Percentiles rank a stretch among this genome's conserved stretches.
These are phyloP conservation scores for Solanum virginianum DNA, from an alignment of 257 asterid genomes.

Conservation along the genomic window DNA sequence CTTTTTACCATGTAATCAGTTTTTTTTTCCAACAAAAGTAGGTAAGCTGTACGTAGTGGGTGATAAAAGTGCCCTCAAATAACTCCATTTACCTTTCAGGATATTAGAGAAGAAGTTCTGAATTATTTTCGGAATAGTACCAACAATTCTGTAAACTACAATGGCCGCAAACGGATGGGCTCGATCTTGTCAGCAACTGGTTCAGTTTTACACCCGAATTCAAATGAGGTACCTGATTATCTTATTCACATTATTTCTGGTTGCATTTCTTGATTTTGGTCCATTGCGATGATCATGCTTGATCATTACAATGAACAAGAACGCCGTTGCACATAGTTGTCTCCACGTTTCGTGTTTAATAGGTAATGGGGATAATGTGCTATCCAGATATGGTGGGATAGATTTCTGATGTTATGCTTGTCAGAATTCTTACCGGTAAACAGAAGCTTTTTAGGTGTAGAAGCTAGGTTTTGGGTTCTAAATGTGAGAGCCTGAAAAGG, in stretches of 20 bases:
- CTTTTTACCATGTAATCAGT: background rate
- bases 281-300: no score
- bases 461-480: background rate
- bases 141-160: no score
- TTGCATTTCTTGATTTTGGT: no score
- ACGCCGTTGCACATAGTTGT: background rate
- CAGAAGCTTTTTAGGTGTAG: background rate
- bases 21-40: background rate
- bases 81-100: background rate
- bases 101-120: background rate
- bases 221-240: no score
- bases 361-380: background rate
- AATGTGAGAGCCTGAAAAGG: background rate
- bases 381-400: background rate
- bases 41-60: background rate
- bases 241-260: no score
- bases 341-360: background rate
- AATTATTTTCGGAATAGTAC: background rate
- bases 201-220: no score
- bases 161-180: no score
- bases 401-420: background rate
- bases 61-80: background rate
- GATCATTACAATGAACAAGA: background rate
- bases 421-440: background rate
- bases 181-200: no score